Evolutionary conservation across 257 asterid genomes (phyloP).

Genomic region (Rauvolfia tetraphylla): DNA sequence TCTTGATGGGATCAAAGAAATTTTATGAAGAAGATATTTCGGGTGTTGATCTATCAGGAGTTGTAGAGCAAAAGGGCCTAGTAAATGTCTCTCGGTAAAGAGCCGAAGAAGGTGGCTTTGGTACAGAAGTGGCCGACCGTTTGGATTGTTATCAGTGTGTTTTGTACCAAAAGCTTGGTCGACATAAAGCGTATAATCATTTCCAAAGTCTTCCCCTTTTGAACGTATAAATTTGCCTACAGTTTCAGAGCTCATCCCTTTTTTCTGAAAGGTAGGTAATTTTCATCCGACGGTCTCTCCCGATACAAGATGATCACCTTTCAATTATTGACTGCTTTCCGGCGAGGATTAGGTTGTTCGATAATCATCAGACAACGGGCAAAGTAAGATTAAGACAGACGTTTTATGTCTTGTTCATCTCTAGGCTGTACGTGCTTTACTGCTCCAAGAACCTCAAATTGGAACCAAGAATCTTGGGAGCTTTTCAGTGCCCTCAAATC

Average conservation of each 20-base stretch:
- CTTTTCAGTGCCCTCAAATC: background rate
- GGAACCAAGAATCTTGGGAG: background rate
- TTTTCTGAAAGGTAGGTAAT: background rate
- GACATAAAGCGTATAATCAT: constrained; percentile 1
- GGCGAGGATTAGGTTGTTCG: constrained; percentile 4
- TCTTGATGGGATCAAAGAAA: too few species aligned
- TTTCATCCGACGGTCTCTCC: background rate
- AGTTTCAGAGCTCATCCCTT: too few species aligned
- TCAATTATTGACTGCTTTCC: constrained; percentile 3
- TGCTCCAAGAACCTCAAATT: background rate
- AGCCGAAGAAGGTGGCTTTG: constrained; percentile 3
- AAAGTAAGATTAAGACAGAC: constrained; percentile 4
- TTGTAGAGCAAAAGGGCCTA: background rate
- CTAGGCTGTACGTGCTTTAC: constrained; percentile 3
- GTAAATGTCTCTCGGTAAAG: background rate
- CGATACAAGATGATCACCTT: background rate
- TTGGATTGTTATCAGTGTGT: background rate
- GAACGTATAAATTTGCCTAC: background rate
- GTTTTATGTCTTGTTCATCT: background rate
- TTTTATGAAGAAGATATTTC: too few species aligned
- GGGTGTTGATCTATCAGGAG: too few species aligned
- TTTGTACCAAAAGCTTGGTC: background rate
- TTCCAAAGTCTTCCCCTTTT: background rate
- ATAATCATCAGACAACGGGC: constrained; percentile 8
- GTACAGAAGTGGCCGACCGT: constrained; percentile 10